These are phyloP conservation scores for Colletotrichum eremochloae DNA, from an alignment of 2,329 filamentous ascomycete species.

Conservation along the genomic window DNA sequence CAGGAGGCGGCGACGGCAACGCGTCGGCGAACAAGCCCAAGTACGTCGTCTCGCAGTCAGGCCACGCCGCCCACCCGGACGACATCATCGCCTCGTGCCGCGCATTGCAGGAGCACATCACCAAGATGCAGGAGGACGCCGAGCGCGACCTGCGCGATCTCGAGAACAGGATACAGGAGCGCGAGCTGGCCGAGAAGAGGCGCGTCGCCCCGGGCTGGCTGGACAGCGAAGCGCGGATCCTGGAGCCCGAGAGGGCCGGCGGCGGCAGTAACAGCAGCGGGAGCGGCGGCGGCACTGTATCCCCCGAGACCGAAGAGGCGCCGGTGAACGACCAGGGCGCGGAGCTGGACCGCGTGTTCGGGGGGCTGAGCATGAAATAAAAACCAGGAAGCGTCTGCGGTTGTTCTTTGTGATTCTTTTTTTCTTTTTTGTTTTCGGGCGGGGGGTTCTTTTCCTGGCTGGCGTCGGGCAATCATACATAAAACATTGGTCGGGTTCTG, in stretches of 20 bases:
- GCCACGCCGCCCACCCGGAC: conserved; percentile 87
- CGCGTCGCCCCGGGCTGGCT: conserved; percentile 85
- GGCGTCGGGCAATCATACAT: conserved; percentile 2
- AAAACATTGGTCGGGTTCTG: too few species aligned
- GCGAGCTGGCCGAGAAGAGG: conserved; percentile 84
- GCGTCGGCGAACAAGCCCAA: conserved; percentile 63
- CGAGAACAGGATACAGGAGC: conserved; percentile 73
- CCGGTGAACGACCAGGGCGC: conserved; percentile 62
- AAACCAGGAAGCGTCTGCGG: background rate
- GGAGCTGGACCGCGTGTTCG: conserved; percentile 71
- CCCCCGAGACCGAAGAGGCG: conserved; percentile 15
- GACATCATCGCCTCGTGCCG: conserved; percentile 87
- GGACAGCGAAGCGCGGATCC: conserved; percentile 77
- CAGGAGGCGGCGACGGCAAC: background rate
- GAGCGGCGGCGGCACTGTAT: conserved; percentile 45
- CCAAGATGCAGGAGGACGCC: conserved; percentile 76
- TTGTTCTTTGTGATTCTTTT: background rate
- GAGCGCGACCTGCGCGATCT: conserved; percentile 76
- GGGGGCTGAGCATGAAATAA: conserved; percentile 56
- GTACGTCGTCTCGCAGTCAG: conserved; percentile 84
- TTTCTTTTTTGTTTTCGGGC: background rate
- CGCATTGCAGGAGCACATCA: conserved; percentile 81
- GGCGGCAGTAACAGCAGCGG: conserved; percentile 40
- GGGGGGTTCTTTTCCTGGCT: background rate
- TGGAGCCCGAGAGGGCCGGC: conserved; percentile 73